Evolutionary conservation across 2,329 filamentous ascomycete species (phyloP), one percentile per base, ranked within the genome.

Genomic region (Tolypocladium capitatum): DNA sequence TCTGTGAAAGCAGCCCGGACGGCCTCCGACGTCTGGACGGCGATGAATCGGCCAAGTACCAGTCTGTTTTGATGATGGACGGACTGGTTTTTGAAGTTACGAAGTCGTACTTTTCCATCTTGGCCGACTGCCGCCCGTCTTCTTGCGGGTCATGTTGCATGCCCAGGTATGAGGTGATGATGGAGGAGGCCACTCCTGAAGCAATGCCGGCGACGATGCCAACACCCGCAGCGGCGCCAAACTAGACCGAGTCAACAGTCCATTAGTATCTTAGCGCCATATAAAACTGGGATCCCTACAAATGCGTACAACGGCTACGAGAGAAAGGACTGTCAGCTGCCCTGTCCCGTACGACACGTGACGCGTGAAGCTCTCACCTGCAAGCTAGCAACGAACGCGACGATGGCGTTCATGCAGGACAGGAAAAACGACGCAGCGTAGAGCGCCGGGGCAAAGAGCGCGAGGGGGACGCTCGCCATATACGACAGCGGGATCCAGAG

Each of bases 191-290:
- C 46, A 78, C 64, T 57, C 78, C 74, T 40, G 89, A 63, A 18
- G 76, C 53, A 45, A 80, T 62, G 46, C 84, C 86, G 28, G 80
- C 68, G 11, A 78, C 45, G 46, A 81, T 65, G n/a, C 86, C 86
- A 46, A 87, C 71, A 18, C 85, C 63, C 31, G 77, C 73, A 8
- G 85, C 86, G 24, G 80, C 74, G 44, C 80, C 80, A 43, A 89
- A 70, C 69, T 72, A 48, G 4, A 28, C 24, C 1, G n/a, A 28
- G 38, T 41, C 7, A 41, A 16, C 38, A 5, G 28, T 6, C 13
- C 8, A 16, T 40, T 27, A 27, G 8, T 7, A 27, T 27, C 27
- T 6, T 7, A 27, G 27, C 6, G 27, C 27, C 27, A 27, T 7
- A 7, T 27, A 27, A 6, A 27, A 27, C 8, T 7, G 27, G 2